Evolutionary conservation across 495 filamentous ascomycete genomes (phyloP).

Genomic region (Niebla homalea): DNA sequence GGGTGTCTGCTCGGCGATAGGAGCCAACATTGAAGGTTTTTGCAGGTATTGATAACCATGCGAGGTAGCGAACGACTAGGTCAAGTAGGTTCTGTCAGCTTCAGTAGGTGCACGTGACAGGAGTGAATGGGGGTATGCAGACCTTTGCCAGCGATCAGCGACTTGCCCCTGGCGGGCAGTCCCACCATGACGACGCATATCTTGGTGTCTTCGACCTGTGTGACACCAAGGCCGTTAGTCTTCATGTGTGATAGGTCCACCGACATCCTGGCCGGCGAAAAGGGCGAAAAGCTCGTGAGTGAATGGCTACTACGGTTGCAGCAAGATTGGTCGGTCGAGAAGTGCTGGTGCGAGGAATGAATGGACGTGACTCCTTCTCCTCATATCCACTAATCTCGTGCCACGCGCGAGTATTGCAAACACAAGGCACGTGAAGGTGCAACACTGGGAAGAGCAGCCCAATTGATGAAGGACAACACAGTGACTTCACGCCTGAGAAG

Average conservation of each 20-base stretch:
- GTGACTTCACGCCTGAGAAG: too few relatives aligned
- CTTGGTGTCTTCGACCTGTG: conserved; percentile 78
- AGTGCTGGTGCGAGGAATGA: too few relatives aligned
- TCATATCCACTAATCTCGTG: too few relatives aligned
- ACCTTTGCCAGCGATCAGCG: conserved; percentile 95
- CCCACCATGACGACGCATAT: conserved; percentile 99
- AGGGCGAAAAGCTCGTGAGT: too few relatives aligned
- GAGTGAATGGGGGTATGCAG: conserved; percentile 16
- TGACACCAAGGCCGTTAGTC: conserved; percentile 34
- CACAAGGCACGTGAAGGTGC: too few relatives aligned
- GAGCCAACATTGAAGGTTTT: conserved; percentile 93
- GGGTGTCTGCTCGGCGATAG: conserved; percentile 77
- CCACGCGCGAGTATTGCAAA: too few relatives aligned
- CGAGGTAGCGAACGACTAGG: conserved; percentile 82
- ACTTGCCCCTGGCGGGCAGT: conserved; percentile 88
- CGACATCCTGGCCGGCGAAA: too few relatives aligned
- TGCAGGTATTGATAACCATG: conserved; percentile 87
- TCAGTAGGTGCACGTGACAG: conserved; percentile 12
- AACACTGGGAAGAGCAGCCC: too few relatives aligned
- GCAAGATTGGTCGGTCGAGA: too few relatives aligned
- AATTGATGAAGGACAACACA: too few relatives aligned
- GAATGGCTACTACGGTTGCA: too few relatives aligned
- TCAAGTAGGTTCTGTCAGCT: conserved; percentile 4
- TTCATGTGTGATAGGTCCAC: conserved; percentile 20
- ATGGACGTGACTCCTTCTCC: too few relatives aligned